Evolutionary conservation across 352 stramenopile species (phyloP).

Genomic region (Globisporangium emineosum): DNA sequence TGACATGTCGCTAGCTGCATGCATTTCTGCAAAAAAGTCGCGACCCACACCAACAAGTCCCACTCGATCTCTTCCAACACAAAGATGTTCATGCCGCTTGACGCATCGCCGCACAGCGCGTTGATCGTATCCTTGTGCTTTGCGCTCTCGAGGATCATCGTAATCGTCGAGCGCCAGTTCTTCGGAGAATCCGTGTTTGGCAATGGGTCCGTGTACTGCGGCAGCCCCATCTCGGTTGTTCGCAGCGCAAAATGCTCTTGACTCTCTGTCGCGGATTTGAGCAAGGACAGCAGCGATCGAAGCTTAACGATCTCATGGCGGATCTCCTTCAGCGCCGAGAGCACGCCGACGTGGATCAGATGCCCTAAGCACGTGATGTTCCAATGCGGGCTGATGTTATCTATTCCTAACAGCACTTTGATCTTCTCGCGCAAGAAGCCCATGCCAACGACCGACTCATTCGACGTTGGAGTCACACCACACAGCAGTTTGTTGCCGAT

Average conservation of each 20-base stretch:
- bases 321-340: constrained; percentile 67
- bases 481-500: constrained; percentile 70
- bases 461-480: constrained; percentile 58
- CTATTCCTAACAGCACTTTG: constrained; percentile 72
- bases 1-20: constrained; percentile 79
- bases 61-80: constrained; percentile 75
- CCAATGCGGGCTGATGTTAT: constrained; percentile 70
- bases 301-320: constrained; percentile 74
- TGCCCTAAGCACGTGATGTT: constrained; percentile 74
- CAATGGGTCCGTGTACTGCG: constrained; percentile 55
- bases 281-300: constrained; percentile 61
- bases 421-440: constrained; percentile 77
- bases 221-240: constrained; percentile 60
- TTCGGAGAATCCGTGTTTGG: constrained; percentile 72
- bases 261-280: constrained; percentile 68
- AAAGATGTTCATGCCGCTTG: constrained; percentile 74
- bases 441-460: constrained; percentile 67
- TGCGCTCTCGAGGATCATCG: constrained; percentile 73
- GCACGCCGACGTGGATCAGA: constrained; percentile 66
- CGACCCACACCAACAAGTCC: constrained; percentile 70
- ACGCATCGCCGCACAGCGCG: constrained; percentile 56
- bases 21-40: constrained; percentile 73
- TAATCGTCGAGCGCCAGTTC: constrained; percentile 62
- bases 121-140: constrained; percentile 80
- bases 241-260: constrained; percentile 73